phyloP scores from a whole-genome alignment of 495 filamentous ascomycete genomes.

The Neurospora africana region DNA sequence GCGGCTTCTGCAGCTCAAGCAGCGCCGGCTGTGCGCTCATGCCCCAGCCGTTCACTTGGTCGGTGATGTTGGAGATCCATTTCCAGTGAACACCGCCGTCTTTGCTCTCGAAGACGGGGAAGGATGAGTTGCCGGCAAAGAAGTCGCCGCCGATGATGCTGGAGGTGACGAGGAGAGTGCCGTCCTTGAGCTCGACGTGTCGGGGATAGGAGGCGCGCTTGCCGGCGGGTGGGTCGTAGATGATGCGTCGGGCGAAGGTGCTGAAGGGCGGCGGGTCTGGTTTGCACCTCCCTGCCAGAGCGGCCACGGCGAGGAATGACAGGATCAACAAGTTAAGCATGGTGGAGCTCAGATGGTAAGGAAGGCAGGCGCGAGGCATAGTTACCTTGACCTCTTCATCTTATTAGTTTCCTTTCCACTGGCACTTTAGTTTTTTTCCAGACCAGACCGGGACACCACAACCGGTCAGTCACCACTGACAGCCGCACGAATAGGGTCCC shows the following conservation, averaged over 20 bases:
- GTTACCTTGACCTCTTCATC: not conserved
- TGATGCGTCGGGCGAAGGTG: conserved; percentile 23
- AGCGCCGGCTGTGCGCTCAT: conserved; percentile 60
- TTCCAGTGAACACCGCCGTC: conserved; percentile 54
- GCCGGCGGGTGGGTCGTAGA: conserved; percentile 31
- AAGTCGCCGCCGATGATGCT: conserved; percentile 56
- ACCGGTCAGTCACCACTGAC: not conserved
- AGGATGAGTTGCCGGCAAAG: conserved; percentile 46
- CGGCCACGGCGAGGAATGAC: not conserved
- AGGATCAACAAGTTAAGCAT: not conserved
- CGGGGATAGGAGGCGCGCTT: conserved; percentile 42
- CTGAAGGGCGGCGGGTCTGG: conserved; percentile 2
- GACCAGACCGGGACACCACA: not conserved
- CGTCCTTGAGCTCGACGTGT: conserved; percentile 35
- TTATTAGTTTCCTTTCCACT: not conserved
- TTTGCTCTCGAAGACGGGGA: conserved; percentile 53
- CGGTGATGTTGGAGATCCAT: conserved; percentile 48
- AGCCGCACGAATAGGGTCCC: not conserved
- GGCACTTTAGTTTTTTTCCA: not conserved
- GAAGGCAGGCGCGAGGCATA: not conserved
- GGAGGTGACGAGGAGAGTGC: conserved; percentile 53
- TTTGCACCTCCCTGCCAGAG: not conserved
- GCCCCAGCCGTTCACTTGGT: conserved; percentile 53
- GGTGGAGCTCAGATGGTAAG: not conserved
- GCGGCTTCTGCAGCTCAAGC: conserved; percentile 43